A percentile compares a stretch with the other conserved stretches of the same genome.
phyloP scores from a whole-genome alignment of 2,329 filamentous ascomycete genomes.

The Trichophyton verrucosum region DNA sequence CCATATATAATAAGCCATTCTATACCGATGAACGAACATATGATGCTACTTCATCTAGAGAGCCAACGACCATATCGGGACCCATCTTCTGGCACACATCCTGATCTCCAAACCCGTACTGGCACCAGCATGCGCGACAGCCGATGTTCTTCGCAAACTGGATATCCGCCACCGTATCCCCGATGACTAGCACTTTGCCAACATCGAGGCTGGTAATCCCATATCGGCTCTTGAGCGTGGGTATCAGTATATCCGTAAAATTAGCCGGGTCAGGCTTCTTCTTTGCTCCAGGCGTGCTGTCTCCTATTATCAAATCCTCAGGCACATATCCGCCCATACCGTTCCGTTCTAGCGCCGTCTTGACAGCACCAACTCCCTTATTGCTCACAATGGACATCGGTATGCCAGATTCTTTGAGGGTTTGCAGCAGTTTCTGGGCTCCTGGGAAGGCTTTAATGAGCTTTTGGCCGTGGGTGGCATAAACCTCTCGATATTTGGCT shows the following conservation, averaged over 20 bases:
- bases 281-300: slow-evolving; percentile 8
- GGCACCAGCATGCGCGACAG: slow-evolving; percentile 8
- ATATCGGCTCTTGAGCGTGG: slow-evolving; percentile 4
- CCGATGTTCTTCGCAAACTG: slow-evolving; percentile 10
- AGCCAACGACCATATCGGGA: slow-evolving; percentile 8
- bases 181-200: slow-evolving; percentile 7
- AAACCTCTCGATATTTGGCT: slow-evolving; percentile 8
- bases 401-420: slow-evolving; percentile 1
- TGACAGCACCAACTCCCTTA: slow-evolving; percentile 9
- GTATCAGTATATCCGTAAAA: slow-evolving; percentile 8
- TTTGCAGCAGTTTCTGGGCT: slow-evolving; percentile 1
- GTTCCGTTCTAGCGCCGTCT: slow-evolving; percentile 6
- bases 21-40: background rate
- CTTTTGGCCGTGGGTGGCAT: slow-evolving; percentile 7
- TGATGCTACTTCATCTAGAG: slow-evolving; percentile 5
- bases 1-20: background rate
- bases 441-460: slow-evolving; percentile 10
- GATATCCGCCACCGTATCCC: slow-evolving; percentile 10
- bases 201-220: background rate
- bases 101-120: slow-evolving; percentile 10
- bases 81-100: slow-evolving; percentile 4
- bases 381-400: slow-evolving; percentile 9
- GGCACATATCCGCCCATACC: slow-evolving; percentile 5
- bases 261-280: slow-evolving; percentile 9
- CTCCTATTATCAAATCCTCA: slow-evolving; percentile 8